Conservation (phyloP, 179 eudicot species). For the Silene coronaria region DNA sequence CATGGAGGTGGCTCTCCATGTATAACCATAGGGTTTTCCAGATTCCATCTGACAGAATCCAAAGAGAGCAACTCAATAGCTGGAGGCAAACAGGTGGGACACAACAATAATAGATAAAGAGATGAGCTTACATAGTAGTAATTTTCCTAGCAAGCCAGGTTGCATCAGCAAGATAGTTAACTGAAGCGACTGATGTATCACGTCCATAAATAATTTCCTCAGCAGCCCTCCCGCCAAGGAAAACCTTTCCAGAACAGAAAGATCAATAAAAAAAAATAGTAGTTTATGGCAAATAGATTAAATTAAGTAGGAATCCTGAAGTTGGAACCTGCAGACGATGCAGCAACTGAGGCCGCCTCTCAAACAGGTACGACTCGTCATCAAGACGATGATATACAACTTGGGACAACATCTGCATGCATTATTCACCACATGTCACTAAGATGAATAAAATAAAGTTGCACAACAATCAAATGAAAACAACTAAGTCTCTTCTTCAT, state of each 20-base stretch:
- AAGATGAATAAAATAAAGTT: background rate
- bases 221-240: constrained; percentile 95
- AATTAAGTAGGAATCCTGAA: background rate
- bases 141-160: constrained; percentile 97
- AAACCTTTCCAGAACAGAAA: constrained; percentile 40
- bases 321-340: constrained; percentile 85
- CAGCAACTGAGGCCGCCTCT: constrained; percentile 76
- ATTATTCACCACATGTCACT: constrained; percentile 8
- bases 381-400: constrained; percentile 76
- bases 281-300: constrained; percentile 1
- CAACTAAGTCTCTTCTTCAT: background rate
- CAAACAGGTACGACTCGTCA: constrained; percentile 73
- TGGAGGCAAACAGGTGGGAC: constrained; percentile 6
- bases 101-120: background rate
- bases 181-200: constrained; percentile 84
- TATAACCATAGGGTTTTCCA: constrained; percentile 82
- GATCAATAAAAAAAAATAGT: constrained; percentile 4
- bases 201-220: constrained; percentile 85
- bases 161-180: constrained; percentile 91
- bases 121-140: constrained; percentile 57
- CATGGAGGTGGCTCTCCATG: constrained; percentile 93
- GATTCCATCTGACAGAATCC: constrained; percentile 58
- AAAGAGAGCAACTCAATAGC: constrained; percentile 7
- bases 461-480: constrained; percentile 7
- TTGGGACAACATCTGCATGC: constrained; percentile 76